Base-by-base conservation (phyloP, 345 rosid genomes). In the Eutrema yunnanense region DNA sequence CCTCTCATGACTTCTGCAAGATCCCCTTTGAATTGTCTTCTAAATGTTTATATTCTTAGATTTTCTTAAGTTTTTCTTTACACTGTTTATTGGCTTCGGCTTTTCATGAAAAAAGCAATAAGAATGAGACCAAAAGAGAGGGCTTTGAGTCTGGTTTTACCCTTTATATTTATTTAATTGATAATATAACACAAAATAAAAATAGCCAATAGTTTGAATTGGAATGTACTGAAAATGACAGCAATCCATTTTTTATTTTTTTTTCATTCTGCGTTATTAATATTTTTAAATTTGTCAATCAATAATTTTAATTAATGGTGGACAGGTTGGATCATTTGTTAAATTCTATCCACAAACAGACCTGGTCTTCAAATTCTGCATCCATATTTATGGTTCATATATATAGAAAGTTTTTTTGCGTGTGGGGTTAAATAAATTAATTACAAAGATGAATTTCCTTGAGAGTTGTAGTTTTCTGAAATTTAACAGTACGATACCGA, bases 141-240 rank as follows among this genome's bases (percentile, higher is more conserved):
- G 36, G 72, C 75, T 65, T 65, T 77, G 56, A 65, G 63, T 65
- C 68, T 71, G 80, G 6, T 33, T 64, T 71, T 50, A 65, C 76
- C 62, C 80, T 71, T 71, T 77, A 48, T 77, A 16, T 64, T 57
- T 65, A 26, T 64, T 33, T 42, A 41, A 46, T 48, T 59, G 30
- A 33, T 33, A 65, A 63, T 4, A 58, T 4, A 58, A 49, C 64
- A 70, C 26, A 63, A 63, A 77, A 69, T 27, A 37, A 55, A 68
- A 48, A 40, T 22, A 57, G 56, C 76, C 56, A 77, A 71, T 64
- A 51, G 68, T 60, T 83, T 78, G 81, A 86, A 77, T 74, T 30
- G 9, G 77, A 77, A 80, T 72, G 68, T 67, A 65, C 65, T 53
- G 84, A 83, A 70, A 71, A 74, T 19, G 84, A 85, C 87, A 79